A percentile compares a stretch with the other conserved stretches of the same genome.
These are phyloP conservation scores for Xerocomus spinulosus DNA, from an alignment of 768 basidiomycete genomes.

Conservation along the genomic window DNA sequence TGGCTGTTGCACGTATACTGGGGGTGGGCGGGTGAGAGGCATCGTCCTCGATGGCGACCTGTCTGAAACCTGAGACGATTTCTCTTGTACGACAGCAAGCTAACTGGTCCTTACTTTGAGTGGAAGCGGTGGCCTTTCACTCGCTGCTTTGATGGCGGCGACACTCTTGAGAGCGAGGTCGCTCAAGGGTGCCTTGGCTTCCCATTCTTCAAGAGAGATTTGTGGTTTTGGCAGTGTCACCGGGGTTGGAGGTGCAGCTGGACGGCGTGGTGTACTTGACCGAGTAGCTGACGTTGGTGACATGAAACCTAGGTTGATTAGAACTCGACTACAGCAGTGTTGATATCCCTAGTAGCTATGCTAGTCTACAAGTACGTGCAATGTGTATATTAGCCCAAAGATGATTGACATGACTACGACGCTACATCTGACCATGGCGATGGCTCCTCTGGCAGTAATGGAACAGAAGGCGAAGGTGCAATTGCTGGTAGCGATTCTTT, in stretches of 20 bases:
- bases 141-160: constrained; percentile 53
- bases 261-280: constrained; percentile 23
- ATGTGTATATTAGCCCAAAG: constrained; percentile 6
- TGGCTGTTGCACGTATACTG: constrained; percentile 34
- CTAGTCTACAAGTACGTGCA: constrained; percentile 8
- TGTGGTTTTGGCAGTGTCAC: constrained; percentile 37
- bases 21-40: constrained; percentile 32
- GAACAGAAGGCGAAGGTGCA: constrained; percentile 7
- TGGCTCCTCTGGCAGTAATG: constrained; percentile 25
- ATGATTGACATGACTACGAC: constrained; percentile 3
- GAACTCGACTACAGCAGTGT: too few species aligned
- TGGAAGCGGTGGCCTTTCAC: constrained; percentile 61
- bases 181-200: constrained; percentile 69
- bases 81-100: constrained; percentile 5
- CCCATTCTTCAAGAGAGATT: constrained; percentile 88
- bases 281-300: constrained; percentile 22
- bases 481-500: constrained; percentile 10
- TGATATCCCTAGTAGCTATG: too few species aligned
- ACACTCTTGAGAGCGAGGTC: constrained; percentile 69
- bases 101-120: constrained; percentile 53
- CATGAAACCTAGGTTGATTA: too few species aligned
- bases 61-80: constrained; percentile 30
- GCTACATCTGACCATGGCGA: constrained; percentile 29
- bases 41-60: constrained; percentile 42
- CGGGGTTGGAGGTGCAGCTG: constrained; percentile 22